Evolutionary conservation across 345 rosid genomes (phyloP).

Genomic region (Microcos paniculata): DNA sequence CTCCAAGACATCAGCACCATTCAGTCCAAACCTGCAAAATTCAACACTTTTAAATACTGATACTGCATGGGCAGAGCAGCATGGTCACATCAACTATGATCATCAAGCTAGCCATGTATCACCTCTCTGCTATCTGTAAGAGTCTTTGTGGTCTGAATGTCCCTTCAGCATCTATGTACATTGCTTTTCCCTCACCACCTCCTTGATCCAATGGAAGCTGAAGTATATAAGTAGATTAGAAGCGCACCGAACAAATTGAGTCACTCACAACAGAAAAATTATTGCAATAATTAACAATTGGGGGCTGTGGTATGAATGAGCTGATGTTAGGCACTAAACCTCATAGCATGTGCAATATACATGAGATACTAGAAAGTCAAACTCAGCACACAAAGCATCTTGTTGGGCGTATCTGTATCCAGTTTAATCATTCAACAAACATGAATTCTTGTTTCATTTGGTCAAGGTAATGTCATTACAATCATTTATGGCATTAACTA

Average conservation of each 20-base stretch:
- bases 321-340: not conserved
- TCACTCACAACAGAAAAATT: not conserved
- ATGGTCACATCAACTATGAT: conserved; percentile 5
- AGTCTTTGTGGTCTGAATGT: conserved; percentile 97
- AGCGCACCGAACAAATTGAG: not conserved
- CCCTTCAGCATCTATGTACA: conserved; percentile 99
- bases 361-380: no score
- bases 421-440: no score
- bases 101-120: not conserved
- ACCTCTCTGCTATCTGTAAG: conserved; percentile 93
- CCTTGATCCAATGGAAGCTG: conserved; percentile 99
- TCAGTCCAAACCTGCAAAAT: conserved; percentile 72
- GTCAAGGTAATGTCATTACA: no score
- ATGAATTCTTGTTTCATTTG: no score
- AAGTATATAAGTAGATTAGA: conserved; percentile 20
- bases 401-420: not conserved
- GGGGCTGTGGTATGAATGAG: not conserved
- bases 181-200: conserved; percentile 96
- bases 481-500: no score
- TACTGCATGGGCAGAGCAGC: conserved; percentile 5
- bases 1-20: conserved; percentile 95
- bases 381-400: not conserved
- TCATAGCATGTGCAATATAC: no score
- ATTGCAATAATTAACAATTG: not conserved
- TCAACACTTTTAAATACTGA: conserved; percentile 3